These are phyloP conservation scores for Mycena metata DNA, from an alignment of 768 basidiomycete species.

Conservation along the genomic window DNA sequence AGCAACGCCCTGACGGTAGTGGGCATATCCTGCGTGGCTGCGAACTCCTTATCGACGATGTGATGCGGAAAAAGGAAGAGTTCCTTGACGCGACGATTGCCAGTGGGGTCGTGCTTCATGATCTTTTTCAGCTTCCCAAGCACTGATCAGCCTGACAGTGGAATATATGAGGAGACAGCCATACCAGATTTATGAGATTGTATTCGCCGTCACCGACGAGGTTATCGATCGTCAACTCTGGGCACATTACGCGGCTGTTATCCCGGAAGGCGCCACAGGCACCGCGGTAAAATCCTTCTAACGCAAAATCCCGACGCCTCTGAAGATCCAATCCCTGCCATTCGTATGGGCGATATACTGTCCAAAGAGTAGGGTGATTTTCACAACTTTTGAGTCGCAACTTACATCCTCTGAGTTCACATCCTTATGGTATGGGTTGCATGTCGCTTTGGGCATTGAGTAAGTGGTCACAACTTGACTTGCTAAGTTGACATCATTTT, in stretches of 20 bases:
- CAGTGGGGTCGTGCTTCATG: slow-evolving; percentile 18
- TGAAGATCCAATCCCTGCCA: slow-evolving; percentile 2
- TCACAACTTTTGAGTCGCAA: too few relatives aligned
- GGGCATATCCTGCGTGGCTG: not conserved
- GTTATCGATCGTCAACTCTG: slow-evolving; percentile 27
- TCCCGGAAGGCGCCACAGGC: slow-evolving; percentile 14
- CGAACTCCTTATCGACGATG: not conserved
- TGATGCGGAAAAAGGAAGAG: slow-evolving; percentile 21
- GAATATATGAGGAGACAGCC: not conserved
- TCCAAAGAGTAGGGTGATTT: too few relatives aligned
- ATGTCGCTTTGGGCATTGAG: too few relatives aligned
- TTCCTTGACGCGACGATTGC: slow-evolving; percentile 8
- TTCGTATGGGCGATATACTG: too few relatives aligned
- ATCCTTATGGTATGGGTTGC: too few relatives aligned
- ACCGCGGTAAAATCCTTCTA: slow-evolving; percentile 30
- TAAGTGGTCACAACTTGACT: too few relatives aligned
- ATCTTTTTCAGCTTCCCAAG: not conserved
- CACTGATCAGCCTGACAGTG: not conserved
- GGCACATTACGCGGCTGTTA: slow-evolving; percentile 23
- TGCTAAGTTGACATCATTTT: too few relatives aligned
- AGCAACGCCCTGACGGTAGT: slow-evolving; percentile 6
- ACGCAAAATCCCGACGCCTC: slow-evolving; percentile 5
- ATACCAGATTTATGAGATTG: slow-evolving; percentile 26
- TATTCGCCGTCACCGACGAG: slow-evolving; percentile 25
- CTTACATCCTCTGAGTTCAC: too few relatives aligned